phyloP scores from a whole-genome alignment of 495 filamentous ascomycete genomes.

The Aspergillus funiculosus region DNA sequence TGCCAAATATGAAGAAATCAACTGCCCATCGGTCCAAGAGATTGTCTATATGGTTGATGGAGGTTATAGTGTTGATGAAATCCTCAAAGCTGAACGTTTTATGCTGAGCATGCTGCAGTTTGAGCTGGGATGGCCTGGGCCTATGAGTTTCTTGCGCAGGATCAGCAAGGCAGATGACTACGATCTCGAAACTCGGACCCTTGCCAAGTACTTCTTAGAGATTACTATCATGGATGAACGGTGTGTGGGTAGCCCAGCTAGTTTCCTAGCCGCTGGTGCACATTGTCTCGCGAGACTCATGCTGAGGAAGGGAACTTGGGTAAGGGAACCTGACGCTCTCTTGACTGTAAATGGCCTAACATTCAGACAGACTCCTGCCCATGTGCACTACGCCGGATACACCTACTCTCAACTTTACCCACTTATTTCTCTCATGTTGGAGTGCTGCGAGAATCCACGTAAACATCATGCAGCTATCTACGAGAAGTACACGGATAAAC shows the following conservation, averaged over 20 bases:
- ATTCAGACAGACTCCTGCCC: conserved; percentile 58
- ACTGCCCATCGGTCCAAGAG: conserved; percentile 87
- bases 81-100: conserved; percentile 94
- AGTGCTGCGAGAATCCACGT: conserved; percentile 76
- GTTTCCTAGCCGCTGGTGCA: conserved; percentile 84
- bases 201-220: conserved; percentile 98
- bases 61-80: conserved; percentile 82
- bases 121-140: conserved; percentile 92
- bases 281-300: conserved; percentile 90
- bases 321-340: conserved; percentile 41
- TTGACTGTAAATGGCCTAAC: conserved; percentile 26
- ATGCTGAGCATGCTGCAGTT: conserved; percentile 96
- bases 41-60: conserved; percentile 98
- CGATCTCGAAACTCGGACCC: conserved; percentile 87
- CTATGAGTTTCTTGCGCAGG: conserved; percentile 93
- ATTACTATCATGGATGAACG: conserved; percentile 97
- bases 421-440: conserved; percentile 67
- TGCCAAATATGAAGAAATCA: conserved; percentile 98
- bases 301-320: conserved; percentile 86
- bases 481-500: conserved; percentile 81
- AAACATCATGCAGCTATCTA: conserved; percentile 82
- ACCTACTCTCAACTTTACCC: conserved; percentile 77
- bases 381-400: conserved; percentile 89
- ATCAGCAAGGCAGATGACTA: conserved; percentile 99
- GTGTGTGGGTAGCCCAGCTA: conserved; percentile 85